These are phyloP conservation scores for Panaeolus papilionaceus DNA, from an alignment of 768 basidiomycete genomes.

Conservation along the genomic window DNA sequence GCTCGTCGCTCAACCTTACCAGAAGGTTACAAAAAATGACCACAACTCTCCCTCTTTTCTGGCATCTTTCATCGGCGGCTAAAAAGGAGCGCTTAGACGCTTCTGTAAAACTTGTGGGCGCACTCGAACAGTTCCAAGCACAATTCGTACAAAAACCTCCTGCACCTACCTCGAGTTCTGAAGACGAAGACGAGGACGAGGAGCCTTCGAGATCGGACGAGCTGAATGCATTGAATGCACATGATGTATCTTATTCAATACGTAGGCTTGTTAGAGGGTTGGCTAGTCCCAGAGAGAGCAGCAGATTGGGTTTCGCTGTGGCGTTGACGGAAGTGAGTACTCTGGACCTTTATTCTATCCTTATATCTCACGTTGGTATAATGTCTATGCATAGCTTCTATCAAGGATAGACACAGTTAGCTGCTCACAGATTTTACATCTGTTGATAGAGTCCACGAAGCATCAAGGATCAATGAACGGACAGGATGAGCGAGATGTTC, in stretches of 20 bases:
- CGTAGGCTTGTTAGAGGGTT: constrained; percentile 86
- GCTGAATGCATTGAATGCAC: constrained; percentile 76
- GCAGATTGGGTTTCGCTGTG: constrained; percentile 93
- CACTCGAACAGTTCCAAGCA: constrained; percentile 87
- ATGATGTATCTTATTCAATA: constrained; percentile 93
- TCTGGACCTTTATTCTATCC: constrained; percentile 15
- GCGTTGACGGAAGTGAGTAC: constrained; percentile 87
- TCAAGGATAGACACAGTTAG: constrained; percentile 80
- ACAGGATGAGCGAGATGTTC: constrained; percentile 90
- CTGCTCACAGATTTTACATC: constrained; percentile 75
- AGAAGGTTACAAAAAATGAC: constrained; percentile 53
- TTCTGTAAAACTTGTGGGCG: constrained; percentile 80
- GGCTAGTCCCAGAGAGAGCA: constrained; percentile 92
- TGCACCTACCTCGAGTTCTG: constrained; percentile 41
- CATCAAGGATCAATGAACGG: constrained; percentile 80
- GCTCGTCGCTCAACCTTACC: constrained; percentile 10
- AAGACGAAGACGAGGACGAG: constrained; percentile 54
- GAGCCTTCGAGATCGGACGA: constrained; percentile 48
- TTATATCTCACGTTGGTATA: constrained; percentile 19
- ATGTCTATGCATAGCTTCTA: constrained; percentile 60
- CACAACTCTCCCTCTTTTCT: constrained; percentile 92
- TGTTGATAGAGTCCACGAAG: constrained; percentile 77
- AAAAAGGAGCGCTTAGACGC: constrained; percentile 85
- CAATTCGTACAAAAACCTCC: constrained; percentile 56
- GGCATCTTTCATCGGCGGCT: constrained; percentile 85